Evolutionary conservation across 345 rosid species (phyloP).

Genomic region (Citrus cavaleriei): DNA sequence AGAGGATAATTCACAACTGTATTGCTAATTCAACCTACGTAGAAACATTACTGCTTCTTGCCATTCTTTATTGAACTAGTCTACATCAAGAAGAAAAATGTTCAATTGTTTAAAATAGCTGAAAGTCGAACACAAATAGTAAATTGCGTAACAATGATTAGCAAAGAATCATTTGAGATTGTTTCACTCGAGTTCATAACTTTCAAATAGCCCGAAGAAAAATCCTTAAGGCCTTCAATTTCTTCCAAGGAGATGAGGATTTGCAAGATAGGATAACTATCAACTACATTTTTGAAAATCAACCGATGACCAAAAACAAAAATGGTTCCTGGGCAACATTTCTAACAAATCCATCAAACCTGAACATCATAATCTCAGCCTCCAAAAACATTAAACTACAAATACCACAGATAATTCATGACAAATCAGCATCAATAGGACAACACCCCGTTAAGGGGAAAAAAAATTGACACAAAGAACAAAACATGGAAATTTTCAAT

Average conservation of each 20-base stretch:
- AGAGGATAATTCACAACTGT: background rate
- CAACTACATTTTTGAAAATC: background rate
- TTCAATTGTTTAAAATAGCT: background rate
- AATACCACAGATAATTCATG: background rate
- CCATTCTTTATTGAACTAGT: background rate
- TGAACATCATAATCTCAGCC: background rate
- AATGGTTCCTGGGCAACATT: background rate
- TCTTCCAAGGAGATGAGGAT: background rate
- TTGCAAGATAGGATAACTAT: no score
- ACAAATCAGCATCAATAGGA: background rate
- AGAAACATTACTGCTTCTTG: background rate
- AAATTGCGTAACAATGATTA: background rate
- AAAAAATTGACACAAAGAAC: background rate
- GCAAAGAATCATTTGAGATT: background rate
- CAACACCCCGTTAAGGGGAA: background rate
- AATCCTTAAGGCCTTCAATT: background rate
- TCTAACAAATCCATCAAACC: background rate
- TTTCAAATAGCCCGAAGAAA: no score
- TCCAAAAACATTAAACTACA: background rate
- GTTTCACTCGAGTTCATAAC: no score
- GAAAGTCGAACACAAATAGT: background rate
- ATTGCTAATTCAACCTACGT: background rate
- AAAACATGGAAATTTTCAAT: background rate
- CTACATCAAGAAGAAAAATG: background rate
- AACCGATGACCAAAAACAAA: background rate